phyloP scores from a whole-genome alignment of 2,329 filamentous ascomycete species.

The Purpureocillium lavendulum region DNA sequence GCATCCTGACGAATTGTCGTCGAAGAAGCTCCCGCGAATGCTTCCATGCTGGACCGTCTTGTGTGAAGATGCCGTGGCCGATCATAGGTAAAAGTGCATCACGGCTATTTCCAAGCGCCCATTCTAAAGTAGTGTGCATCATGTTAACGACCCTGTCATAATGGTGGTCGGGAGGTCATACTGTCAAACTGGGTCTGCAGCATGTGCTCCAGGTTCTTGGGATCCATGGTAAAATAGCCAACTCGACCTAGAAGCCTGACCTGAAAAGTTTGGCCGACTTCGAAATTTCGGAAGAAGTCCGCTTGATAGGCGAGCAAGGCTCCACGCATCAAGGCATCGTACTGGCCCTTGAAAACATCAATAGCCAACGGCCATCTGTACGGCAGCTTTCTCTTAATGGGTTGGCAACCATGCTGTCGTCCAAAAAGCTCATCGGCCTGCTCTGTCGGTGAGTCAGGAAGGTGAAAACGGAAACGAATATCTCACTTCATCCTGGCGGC shows the following conservation, averaged over 20 bases:
- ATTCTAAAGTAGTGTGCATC: background rate
- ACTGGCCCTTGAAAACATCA: background rate
- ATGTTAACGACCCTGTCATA: background rate
- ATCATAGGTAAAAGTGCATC: background rate
- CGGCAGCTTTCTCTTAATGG: background rate
- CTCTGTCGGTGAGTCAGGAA: background rate
- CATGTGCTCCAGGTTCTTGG: background rate
- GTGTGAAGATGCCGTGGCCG: conserved; percentile 3
- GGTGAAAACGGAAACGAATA: background rate
- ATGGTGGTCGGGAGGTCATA: background rate
- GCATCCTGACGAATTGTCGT: conserved; percentile 2
- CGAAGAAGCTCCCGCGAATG: conserved; percentile 4
- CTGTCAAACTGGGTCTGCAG: background rate
- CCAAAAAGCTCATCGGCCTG: background rate
- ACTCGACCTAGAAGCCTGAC: background rate
- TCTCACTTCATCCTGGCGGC: background rate
- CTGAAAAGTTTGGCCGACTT: background rate
- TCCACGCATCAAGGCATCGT: background rate
- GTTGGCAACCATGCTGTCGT: background rate
- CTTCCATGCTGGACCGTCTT: conserved; percentile 3
- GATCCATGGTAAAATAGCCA: background rate
- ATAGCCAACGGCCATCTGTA: conserved; percentile 1
- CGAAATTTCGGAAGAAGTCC: background rate
- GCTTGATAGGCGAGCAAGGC: background rate
- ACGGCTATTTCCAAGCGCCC: background rate